These are phyloP conservation scores for Lachancea meyersii DNA, from an alignment of 805 yeast genomes.

Conservation along the genomic window DNA sequence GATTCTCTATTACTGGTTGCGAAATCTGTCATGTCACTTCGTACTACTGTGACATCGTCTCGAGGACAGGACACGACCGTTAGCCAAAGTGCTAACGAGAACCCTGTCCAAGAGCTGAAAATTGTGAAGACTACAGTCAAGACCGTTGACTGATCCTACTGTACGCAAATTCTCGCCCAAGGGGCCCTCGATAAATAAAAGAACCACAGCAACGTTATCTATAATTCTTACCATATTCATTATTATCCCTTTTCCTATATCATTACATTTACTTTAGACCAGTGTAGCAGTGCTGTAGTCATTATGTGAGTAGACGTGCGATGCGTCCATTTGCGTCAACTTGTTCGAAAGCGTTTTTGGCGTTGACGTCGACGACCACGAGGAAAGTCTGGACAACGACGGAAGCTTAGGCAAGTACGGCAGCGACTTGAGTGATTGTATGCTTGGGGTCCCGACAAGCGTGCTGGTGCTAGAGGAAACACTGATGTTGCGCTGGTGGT, in stretches of 20 bases:
- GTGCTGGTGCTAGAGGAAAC: constrained; percentile 22
- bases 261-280: constrained; percentile 1
- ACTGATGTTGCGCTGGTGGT: constrained; percentile 20
- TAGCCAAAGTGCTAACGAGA: too few relatives aligned
- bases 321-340: constrained; percentile 2
- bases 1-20: too few relatives aligned
- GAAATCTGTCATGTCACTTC: not conserved
- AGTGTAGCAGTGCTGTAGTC: constrained; percentile 6
- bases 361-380: constrained; percentile 3
- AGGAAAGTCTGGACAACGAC: constrained; percentile 3
- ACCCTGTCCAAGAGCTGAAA: too few relatives aligned
- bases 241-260: not conserved
- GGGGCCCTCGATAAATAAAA: too few relatives aligned
- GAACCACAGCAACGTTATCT: too few relatives aligned
- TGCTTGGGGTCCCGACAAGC: constrained; percentile 11
- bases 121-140: too few relatives aligned
- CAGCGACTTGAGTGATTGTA: constrained; percentile 5
- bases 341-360: constrained; percentile 6
- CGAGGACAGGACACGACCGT: not conserved
- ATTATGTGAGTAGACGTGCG: not conserved
- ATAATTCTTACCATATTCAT: not conserved
- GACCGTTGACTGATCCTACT: too few relatives aligned
- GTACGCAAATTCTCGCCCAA: too few relatives aligned
- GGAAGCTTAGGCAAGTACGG: constrained; percentile 1
- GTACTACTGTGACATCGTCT: not conserved